Evolutionary conservation across 805 yeast species (phyloP).

Genomic region (Yamadazyma phyllophila): DNA sequence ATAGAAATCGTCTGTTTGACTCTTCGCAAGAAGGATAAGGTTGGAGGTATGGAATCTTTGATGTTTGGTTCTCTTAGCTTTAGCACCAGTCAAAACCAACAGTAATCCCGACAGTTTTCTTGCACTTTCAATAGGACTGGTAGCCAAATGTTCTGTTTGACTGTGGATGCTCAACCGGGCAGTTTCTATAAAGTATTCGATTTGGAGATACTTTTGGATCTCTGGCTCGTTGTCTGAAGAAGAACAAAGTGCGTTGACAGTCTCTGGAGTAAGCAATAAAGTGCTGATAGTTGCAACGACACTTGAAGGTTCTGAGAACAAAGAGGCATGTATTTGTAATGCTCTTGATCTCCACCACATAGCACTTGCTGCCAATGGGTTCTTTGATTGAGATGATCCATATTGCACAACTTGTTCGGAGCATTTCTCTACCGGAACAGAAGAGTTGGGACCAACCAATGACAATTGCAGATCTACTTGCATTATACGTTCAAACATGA

Average conservation of each 20-base stretch:
- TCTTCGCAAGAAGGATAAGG: constrained; percentile 71
- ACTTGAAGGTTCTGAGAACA: constrained; percentile 63
- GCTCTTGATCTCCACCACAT: constrained; percentile 80
- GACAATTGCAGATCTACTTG: constrained; percentile 25
- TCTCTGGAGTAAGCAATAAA: constrained; percentile 32
- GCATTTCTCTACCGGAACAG: constrained; percentile 2
- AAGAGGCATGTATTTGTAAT: constrained; percentile 58
- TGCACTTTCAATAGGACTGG: constrained; percentile 54
- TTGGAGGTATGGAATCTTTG: constrained; percentile 73
- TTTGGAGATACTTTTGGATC: constrained; percentile 36
- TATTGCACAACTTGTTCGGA: constrained; percentile 10
- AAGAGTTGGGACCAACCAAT: constrained; percentile 2
- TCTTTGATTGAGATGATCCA: constrained; percentile 12
- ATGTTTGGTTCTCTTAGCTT: constrained; percentile 81
- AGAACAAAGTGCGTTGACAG: constrained; percentile 29
- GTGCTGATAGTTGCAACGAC: constrained; percentile 42
- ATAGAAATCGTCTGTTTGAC: constrained; percentile 28
- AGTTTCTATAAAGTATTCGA: constrained; percentile 59
- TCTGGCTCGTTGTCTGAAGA: constrained; percentile 28
- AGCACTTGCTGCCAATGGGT: constrained; percentile 45
- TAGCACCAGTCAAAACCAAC: constrained; percentile 78
- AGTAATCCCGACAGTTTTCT: constrained; percentile 57
- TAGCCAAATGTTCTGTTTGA: constrained; percentile 59
- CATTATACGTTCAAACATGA: constrained; percentile 40
- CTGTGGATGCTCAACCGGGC: constrained; percentile 64